Percentiles rank a stretch among this genome's conserved stretches.
These are phyloP conservation scores for Smittium culicis DNA, from an alignment of 371 early-diverging fungal genomes.

Conservation along the genomic window DNA sequence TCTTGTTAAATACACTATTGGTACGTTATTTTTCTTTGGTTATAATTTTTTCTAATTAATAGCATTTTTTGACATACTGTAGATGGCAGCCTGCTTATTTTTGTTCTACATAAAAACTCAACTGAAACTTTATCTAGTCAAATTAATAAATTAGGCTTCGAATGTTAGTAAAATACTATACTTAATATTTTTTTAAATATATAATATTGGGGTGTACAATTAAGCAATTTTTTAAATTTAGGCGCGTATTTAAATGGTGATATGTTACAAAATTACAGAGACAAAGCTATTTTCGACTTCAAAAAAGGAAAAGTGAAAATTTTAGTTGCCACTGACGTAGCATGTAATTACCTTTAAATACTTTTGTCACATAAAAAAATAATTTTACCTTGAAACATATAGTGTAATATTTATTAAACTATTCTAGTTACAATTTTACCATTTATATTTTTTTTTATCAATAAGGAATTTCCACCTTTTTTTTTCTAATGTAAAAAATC, in stretches of 20 bases:
- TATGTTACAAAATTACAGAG: slow-evolving; percentile 74
- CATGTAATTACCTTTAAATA: slow-evolving; percentile 21
- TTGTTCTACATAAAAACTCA: background rate
- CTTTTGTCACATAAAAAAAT: background rate
- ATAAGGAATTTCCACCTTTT: too few species aligned
- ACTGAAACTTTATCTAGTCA: background rate
- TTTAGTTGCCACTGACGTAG: slow-evolving; percentile 97
- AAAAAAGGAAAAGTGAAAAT: slow-evolving; percentile 76
- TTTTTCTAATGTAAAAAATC: too few species aligned
- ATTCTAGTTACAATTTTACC: too few species aligned
- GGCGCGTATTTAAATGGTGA: slow-evolving; percentile 35
- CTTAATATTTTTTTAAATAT: too few species aligned
- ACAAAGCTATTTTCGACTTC: slow-evolving; percentile 82
- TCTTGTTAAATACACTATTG: slow-evolving; percentile 8
- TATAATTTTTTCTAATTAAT: background rate
- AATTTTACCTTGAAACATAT: background rate
- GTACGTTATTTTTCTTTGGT: background rate
- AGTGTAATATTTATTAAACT: too few species aligned
- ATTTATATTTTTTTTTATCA: too few species aligned
- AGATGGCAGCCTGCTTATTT: slow-evolving; percentile 8
- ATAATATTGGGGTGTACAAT: too few species aligned
- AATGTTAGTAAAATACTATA: slow-evolving; percentile 5
- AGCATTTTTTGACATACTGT: background rate
- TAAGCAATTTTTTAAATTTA: background rate
- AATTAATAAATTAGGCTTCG: slow-evolving; percentile 6